Evolutionary conservation across 768 basidiomycete species (phyloP), one percentile per base, ranked within the genome.

Genomic region (Auricularia sp.): DNA sequence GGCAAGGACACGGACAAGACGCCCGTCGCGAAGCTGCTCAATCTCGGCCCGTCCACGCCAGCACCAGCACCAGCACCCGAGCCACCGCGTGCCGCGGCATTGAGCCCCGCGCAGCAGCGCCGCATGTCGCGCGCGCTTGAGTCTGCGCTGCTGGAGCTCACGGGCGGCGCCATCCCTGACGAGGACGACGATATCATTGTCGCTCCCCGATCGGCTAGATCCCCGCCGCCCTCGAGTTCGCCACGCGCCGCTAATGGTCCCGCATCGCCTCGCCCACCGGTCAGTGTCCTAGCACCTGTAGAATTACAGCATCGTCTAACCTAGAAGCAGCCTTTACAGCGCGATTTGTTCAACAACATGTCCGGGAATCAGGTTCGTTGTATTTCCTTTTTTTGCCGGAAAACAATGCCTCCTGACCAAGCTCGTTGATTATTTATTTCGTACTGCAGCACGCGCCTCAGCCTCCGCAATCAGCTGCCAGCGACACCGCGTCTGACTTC

Each of bases 121-220:
- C 82, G 87, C 65, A 87, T 85, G 21, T 92, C 92, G 39, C 70
- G 88, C 72, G 90, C 91, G 0, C 73, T 94, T 42, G 87, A 89
- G 68, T 81, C 85, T 66, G 92, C 82, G 11, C 89, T 94, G 64
- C 82, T 61, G 33, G 62, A 66, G 37, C 56, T 70, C 13, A 54
- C 61, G 16, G 68, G 67, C 47, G 63, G 84, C 70, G 88, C 91
- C 72, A 82, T 92, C 59, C 89, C 91, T 71, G 82, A 83, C 67
- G 88, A 90, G 68, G 83, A 84, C 29, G 68, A 68, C 33, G 68
- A 68, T 37, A 67, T 64, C 8, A 65, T 68, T 36, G 47, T 68
- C 16, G 68, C 66, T 18, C 68, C 68, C 10, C 65, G 65, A 42
- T 66, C 65, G 18, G 66, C 65, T 36, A 29, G 61, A 24, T 58